Evolutionary conservation across 345 rosid genomes (phyloP).

Genomic region (Balakata baccata): DNA sequence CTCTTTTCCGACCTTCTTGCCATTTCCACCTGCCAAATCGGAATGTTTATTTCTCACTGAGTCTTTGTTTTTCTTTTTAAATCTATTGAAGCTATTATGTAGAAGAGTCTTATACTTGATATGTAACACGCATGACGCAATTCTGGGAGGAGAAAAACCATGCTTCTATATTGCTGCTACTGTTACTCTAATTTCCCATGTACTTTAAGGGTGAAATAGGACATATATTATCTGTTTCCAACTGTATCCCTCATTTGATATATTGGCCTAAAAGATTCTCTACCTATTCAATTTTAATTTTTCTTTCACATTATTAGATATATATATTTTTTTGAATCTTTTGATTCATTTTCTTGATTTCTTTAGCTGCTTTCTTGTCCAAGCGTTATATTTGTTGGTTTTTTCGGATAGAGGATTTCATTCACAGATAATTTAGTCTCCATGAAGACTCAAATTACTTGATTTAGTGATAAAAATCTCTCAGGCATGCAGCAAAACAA

Average conservation of each 20-base stretch:
- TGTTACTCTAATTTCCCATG: not conserved
- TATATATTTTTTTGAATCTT: not conserved
- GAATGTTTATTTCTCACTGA: slow-evolving; percentile 1
- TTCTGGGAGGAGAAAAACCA: not conserved
- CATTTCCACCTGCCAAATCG: not conserved
- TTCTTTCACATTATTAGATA: too few relatives aligned
- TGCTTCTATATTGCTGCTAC: not conserved
- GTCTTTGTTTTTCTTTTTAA: not conserved
- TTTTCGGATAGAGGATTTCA: not conserved
- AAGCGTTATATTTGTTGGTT: not conserved
- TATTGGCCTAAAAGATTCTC: not conserved
- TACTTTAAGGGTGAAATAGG: not conserved
- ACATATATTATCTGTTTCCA: not conserved
- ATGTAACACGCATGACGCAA: not conserved
- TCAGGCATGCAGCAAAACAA: not conserved
- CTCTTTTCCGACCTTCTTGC: not conserved
- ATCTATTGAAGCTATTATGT: not conserved
- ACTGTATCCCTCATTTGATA: not conserved
- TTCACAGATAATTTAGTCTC: not conserved
- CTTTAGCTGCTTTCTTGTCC: not conserved
- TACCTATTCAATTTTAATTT: not conserved
- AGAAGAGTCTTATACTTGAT: not conserved
- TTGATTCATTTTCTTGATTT: not conserved
- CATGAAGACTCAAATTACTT: not conserved
- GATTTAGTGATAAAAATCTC: not conserved